A percentile compares a stretch with the other conserved stretches of the same genome.
Conservation (phyloP, 495 filamentous ascomycete species). For the Daldinia loculata region DNA sequence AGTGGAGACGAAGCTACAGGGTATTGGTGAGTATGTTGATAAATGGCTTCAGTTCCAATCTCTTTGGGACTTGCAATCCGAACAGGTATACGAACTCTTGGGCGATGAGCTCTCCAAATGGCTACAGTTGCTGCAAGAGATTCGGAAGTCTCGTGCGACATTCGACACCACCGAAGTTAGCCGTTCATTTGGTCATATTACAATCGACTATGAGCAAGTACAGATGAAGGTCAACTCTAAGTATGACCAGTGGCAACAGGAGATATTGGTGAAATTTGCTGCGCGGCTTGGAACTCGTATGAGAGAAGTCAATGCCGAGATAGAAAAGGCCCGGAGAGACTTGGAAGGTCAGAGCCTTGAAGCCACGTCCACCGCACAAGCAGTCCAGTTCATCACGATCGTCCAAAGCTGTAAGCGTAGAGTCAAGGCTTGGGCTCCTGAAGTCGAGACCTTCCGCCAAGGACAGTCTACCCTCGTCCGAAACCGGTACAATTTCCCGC, state of each 20-base stretch:
- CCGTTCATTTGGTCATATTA: slow-evolving; percentile 89
- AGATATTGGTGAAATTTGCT: slow-evolving; percentile 92
- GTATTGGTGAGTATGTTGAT: slow-evolving; percentile 84
- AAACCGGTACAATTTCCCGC: slow-evolving; percentile 90
- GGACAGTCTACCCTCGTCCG: slow-evolving; percentile 89
- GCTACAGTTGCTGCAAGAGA: slow-evolving; percentile 94
- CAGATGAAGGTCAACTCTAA: slow-evolving; percentile 98
- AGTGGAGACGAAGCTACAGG: slow-evolving; percentile 78
- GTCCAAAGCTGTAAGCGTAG: slow-evolving; percentile 95
- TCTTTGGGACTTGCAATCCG: slow-evolving; percentile 95
- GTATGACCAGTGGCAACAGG: slow-evolving; percentile 99
- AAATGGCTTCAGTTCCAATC: slow-evolving; percentile 99
- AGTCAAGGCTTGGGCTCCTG: slow-evolving; percentile 90
- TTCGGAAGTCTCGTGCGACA: slow-evolving; percentile 88
- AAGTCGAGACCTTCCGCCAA: slow-evolving; percentile 93
- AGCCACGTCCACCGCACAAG: slow-evolving; percentile 91
- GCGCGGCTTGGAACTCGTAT: slow-evolving; percentile 86
- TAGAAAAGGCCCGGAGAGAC: slow-evolving; percentile 86
- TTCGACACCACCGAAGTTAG: slow-evolving; percentile 96
- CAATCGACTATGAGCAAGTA: slow-evolving; percentile 96
- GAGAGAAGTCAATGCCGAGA: slow-evolving; percentile 85
- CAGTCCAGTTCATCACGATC: slow-evolving; percentile 96
- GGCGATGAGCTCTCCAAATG: slow-evolving; percentile 92
- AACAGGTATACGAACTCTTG: slow-evolving; percentile 89
- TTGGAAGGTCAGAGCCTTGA: slow-evolving; percentile 90